phyloP scores from a whole-genome alignment of 257 asterid genomes.

The Nicotiana attenuata region DNA sequence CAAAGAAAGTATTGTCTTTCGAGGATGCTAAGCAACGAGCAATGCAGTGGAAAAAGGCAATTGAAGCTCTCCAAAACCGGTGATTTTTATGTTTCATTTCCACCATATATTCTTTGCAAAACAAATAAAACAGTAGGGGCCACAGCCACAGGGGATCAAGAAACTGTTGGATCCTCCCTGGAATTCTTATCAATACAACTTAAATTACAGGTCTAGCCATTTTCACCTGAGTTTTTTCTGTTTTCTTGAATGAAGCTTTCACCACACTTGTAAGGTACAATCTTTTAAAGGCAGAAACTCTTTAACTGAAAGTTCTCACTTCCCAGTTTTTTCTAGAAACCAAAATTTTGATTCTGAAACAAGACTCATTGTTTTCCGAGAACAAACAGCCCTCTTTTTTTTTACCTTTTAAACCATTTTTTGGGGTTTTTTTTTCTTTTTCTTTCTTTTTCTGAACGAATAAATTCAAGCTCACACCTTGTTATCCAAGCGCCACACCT shows the following conservation, averaged over 20 bases:
- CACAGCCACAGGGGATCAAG: background rate
- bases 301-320: background rate
- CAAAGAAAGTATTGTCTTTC: conserved; percentile 73
- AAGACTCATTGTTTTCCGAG: background rate
- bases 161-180: background rate
- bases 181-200: background rate
- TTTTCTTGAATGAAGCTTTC: background rate
- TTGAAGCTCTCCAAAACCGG: conserved; percentile 83
- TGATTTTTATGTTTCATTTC: conserved; percentile 22
- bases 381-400: background rate
- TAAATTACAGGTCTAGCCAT: background rate
- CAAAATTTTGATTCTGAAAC: background rate
- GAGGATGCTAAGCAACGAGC: conserved; percentile 96
- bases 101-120: background rate
- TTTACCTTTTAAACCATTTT: background rate
- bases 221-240: background rate
- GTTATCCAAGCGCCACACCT: background rate
- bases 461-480: background rate
- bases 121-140: background rate
- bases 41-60: conserved; percentile 86
- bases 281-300: background rate
- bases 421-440: background rate
- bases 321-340: background rate
- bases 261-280: background rate
- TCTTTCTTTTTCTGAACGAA: background rate